phyloP scores from a whole-genome alignment of 139 green algal species.

The Dunaliella sp. region DNA sequence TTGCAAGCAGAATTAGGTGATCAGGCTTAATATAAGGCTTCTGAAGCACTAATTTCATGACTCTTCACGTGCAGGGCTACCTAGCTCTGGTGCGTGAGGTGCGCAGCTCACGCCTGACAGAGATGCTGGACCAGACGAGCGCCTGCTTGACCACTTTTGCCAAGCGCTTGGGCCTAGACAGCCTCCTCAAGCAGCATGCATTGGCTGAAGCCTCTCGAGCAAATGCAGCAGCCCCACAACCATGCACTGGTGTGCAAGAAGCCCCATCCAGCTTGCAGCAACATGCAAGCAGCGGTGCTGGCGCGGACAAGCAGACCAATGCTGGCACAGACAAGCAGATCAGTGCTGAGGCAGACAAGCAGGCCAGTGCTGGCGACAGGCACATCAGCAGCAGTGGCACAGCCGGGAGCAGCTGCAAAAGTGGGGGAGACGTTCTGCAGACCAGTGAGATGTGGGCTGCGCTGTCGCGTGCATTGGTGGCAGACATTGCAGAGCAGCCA shows the following conservation, averaged over 20 bases:
- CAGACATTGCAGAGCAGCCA: constrained; percentile 54
- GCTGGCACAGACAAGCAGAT: no score
- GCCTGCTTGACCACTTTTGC: constrained; percentile 55
- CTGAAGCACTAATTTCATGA: neutral
- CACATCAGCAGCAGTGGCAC: no score
- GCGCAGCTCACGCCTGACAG: constrained; percentile 49
- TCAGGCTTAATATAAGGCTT: neutral
- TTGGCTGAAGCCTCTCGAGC: constrained; percentile 27
- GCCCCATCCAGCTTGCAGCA: no score
- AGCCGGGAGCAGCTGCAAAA: neutral
- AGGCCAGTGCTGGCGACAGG: no score
- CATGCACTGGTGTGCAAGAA: neutral
- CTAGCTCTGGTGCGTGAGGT: constrained; percentile 59
- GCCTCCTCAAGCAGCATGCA: no score
- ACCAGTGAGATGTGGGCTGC: constrained; percentile 25
- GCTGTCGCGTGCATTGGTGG: constrained; percentile 38
- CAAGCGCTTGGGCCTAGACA: constrained; percentile 16
- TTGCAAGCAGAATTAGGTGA: neutral
- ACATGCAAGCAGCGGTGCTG: neutral
- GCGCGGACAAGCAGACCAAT: neutral
- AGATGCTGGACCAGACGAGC: constrained; percentile 63
- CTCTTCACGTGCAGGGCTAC: constrained; percentile 57
- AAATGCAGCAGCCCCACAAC: neutral
- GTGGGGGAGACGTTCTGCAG: constrained; percentile 12
- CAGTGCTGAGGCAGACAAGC: no score